Evolutionary conservation across 1,284 basidiomycete species (phyloP), one percentile per base, ranked within the genome.

Genomic region (Schizophyllum commune): DNA sequence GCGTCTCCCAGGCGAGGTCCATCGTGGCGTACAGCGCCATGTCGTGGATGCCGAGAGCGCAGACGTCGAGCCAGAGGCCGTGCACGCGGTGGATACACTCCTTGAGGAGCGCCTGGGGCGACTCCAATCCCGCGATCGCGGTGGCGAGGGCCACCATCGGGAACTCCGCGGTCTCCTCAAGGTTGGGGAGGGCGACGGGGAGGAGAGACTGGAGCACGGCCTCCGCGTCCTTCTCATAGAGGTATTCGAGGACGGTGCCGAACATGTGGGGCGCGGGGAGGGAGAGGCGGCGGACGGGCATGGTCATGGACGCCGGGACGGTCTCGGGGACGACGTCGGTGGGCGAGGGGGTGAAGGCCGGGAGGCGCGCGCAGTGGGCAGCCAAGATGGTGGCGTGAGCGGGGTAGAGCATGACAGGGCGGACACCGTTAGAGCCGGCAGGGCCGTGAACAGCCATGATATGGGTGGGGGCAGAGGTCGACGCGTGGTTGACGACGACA

Each of bases 261-360:
- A 89, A 90, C 1, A 86, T 85, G 6, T 79, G 77, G 1, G 85
- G 83, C 39, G 83, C 84, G 2, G 88, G 88, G 17, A 91, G 77
- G 4, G 83, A 76, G 62, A 90, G 75, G 2, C 84, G 84, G 56
- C 89, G 76, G 52, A 91, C 76, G 56, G 88, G 86, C 13, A 90
- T 74, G 13, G 78, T 75, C 58, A 79, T 71, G 19, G 72, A 69
- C 5, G 74, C 73, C 34, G 71, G 70, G 39, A 47, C 39, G 3
- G 77, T 68, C 19, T 73, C 70, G 9, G 72, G 67, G 9, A 47
- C 39, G 39, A 47, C 17, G 13, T 47, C 39, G 9, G 39, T 17
- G 13, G 71, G 62, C 4, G 79, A 74, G 13, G 73, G 65, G 0
- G 84, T 81, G 1, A 87, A 69, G 52, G 76, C 75, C 9, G 85